Base-by-base conservation (phyloP, 345 rosid species). In the Barbarea vulgaris region DNA sequence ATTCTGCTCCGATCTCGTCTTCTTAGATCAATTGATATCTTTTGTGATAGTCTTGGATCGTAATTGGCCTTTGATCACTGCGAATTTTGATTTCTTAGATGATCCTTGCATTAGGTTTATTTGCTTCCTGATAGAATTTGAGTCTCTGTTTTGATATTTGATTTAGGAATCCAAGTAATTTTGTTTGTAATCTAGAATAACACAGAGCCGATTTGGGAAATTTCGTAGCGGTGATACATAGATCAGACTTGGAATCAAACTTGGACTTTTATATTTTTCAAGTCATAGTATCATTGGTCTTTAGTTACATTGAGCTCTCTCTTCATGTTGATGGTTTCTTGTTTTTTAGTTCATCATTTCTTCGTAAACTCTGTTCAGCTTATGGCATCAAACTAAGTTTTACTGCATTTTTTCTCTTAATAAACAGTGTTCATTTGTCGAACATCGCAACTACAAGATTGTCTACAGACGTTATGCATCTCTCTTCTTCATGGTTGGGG, bases 401-500 rank as follows among this genome's bases (percentile, higher is more conserved):
- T 42, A 1, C 10, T 75, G 61, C 58, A 59, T 37, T 61, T 54
- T 10, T 12, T 28, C 5, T 36, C 14, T 46, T 57, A 1, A 21
- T 65, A 8, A 53, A 55, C 89, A 92, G 99, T 95, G 99, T 82
- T 95, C 99, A 2, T 95, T 92, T 71, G 99, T 92, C 8, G 99
- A 90, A 88, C 99, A 92, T 81, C 97, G 99, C 64, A 95, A 89
- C 80, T 89, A 92, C 91, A 95, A 95, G 82, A 90, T 92, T 47
- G 97, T 95, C 17, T 95, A 95, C 76, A 82, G 97, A 73, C 93
- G 97, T 42, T 95, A 95, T 44, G 99, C 97, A 3, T 95, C 97
- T 13, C 85, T 96, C 24, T 96, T 96, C 79, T 92, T 96, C 88
- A 77, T 96, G 82, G 98, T 93, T 66, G 98, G 99, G 7, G 98